A percentile compares a stretch with the other conserved stretches of the same genome.
Evolutionary conservation across 2,329 filamentous ascomycete genomes (phyloP).

Genomic region (Gnomoniopsis smithogilvyi): DNA sequence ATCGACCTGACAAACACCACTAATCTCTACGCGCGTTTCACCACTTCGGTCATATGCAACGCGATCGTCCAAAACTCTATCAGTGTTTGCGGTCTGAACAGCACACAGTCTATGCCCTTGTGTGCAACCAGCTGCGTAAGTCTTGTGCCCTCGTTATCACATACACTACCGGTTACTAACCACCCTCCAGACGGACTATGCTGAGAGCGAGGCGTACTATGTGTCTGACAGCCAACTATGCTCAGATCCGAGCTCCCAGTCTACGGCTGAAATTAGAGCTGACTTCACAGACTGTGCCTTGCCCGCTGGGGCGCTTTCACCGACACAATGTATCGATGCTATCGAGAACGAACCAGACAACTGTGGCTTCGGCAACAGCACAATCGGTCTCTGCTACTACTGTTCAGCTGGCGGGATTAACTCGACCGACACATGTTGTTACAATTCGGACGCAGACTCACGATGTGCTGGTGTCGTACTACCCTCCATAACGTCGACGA

Average conservation of each 20-base stretch:
- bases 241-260: conserved; percentile 59
- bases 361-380: conserved; percentile 76
- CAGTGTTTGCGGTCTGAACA: conserved; percentile 61
- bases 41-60: conserved; percentile 89
- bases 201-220: conserved; percentile 84
- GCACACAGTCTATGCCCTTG: conserved; percentile 66
- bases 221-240: conserved; percentile 73
- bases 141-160: conserved; percentile 20
- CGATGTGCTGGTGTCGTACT: conserved; percentile 75
- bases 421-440: conserved; percentile 92
- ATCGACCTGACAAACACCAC: conserved; percentile 76
- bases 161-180: conserved; percentile 20
- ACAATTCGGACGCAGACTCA: conserved; percentile 70
- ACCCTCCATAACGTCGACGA: conserved; percentile 69
- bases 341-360: conserved; percentile 78
- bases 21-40: conserved; percentile 88
- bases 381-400: conserved; percentile 78
- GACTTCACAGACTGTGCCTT: conserved; percentile 90
- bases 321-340: conserved; percentile 70
- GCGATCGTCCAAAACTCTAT: conserved; percentile 89
- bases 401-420: conserved; percentile 82
- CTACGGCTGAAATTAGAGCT: conserved; percentile 75
- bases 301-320: conserved; percentile 73
- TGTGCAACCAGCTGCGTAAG: conserved; percentile 87
- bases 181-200: conserved; percentile 66